A percentile compares a stretch with the other conserved stretches of the same genome.
Conservation (phyloP, 768 basidiomycete genomes). For the Strobilomyces echinocephalus region DNA sequence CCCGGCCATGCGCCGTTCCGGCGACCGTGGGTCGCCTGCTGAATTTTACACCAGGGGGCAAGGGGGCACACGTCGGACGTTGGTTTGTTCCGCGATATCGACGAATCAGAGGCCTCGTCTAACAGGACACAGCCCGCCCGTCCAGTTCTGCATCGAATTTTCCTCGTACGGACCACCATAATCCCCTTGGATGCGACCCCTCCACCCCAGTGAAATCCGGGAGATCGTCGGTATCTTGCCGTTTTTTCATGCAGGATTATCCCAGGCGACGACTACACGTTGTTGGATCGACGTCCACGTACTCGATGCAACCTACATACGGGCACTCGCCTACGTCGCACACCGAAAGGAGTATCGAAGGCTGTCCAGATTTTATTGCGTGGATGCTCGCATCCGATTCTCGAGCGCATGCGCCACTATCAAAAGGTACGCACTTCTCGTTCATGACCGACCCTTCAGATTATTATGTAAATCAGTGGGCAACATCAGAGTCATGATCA, state of each 20-base stretch:
- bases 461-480: background rate
- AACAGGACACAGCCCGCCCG: background rate
- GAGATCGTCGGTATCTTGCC: background rate
- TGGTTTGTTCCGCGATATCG: background rate
- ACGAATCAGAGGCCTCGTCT: background rate
- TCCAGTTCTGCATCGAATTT: background rate
- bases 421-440: background rate
- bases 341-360: background rate
- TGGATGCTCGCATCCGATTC: background rate
- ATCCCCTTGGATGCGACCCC: background rate
- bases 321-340: background rate
- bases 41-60: background rate
- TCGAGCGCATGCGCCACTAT: background rate
- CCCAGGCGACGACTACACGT: background rate
- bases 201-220: background rate
- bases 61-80: background rate
- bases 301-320: background rate
- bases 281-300: background rate
- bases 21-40: too few species aligned
- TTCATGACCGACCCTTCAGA: background rate
- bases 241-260: background rate
- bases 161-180: conserved; percentile 3
- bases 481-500: background rate
- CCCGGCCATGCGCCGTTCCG: background rate
- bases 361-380: background rate